phyloP scores from a whole-genome alignment of 352 stramenopile genomes.

The Phytophthora kernoviae region DNA sequence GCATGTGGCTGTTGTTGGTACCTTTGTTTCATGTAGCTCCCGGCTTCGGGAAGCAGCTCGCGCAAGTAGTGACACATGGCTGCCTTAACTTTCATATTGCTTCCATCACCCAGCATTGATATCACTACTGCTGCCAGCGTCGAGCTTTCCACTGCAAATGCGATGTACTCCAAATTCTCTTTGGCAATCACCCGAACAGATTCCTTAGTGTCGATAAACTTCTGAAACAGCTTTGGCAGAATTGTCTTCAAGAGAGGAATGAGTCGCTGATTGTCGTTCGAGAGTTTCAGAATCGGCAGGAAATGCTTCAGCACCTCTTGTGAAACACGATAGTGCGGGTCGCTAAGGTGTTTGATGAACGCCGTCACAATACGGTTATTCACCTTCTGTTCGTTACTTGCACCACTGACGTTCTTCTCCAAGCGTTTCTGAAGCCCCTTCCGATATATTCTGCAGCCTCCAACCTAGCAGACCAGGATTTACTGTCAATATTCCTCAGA shows the following conservation, averaged over 20 bases:
- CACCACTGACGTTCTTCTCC: constrained; percentile 6
- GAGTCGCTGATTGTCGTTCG: constrained; percentile 43
- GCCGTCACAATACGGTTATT: constrained; percentile 59
- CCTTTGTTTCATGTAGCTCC: constrained; percentile 68
- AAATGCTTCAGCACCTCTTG: constrained; percentile 71
- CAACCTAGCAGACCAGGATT: constrained; percentile 68
- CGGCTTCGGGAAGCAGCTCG: constrained; percentile 52
- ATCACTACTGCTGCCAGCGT: constrained; percentile 54
- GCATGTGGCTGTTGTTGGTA: constrained; percentile 70
- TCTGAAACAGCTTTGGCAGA: constrained; percentile 73
- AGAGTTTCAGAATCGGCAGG: constrained; percentile 53
- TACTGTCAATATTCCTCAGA: constrained; percentile 51
- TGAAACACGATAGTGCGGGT: constrained; percentile 77
- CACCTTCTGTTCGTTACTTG: constrained; percentile 39
- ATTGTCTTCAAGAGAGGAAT: constrained; percentile 58
- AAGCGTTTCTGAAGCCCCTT: constrained; percentile 23
- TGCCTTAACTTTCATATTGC: constrained; percentile 81
- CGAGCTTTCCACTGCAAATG: constrained; percentile 49
- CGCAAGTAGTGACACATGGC: constrained; percentile 73
- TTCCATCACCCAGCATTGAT: constrained; percentile 69
- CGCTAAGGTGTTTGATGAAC: constrained; percentile 70
- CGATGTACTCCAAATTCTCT: constrained; percentile 68
- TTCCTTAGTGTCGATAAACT: constrained; percentile 81
- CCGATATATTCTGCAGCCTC: constrained; percentile 63
- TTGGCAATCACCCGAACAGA: constrained; percentile 49